Conservation (phyloP, 352 stramenopile genomes). For the Globisporangium mamillatum region DNA sequence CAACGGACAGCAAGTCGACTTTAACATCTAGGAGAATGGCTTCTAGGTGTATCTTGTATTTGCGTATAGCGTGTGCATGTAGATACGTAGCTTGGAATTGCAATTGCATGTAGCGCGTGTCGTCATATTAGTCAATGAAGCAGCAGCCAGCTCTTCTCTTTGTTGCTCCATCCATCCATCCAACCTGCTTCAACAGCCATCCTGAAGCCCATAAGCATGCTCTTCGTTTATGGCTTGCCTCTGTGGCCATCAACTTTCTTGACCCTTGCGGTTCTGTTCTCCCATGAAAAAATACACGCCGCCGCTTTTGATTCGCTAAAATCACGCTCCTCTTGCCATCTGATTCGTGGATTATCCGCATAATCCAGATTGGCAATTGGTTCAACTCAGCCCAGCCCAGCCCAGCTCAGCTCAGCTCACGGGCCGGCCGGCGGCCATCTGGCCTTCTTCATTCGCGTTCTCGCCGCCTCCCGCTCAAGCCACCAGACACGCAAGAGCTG, state of each 20-base stretch:
- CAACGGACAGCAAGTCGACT: slow-evolving; percentile 21
- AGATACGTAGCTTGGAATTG: neutral
- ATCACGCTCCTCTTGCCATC: neutral
- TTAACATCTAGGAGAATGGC: neutral
- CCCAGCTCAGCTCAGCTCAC: too few relatives aligned
- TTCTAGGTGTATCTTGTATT: neutral
- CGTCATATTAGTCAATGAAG: neutral
- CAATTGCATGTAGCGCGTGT: neutral
- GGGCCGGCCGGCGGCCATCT: neutral
- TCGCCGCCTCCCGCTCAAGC: neutral
- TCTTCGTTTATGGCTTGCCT: neutral
- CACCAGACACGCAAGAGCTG: neutral
- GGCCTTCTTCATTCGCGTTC: neutral
- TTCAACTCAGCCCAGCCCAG: neutral
- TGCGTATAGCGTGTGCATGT: neutral
- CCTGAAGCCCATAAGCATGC: neutral
- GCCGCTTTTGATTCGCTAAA: neutral
- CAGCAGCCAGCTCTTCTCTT: neutral
- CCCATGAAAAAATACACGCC: too few relatives aligned
- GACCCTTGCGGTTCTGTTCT: neutral
- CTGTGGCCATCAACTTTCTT: neutral
- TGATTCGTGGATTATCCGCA: neutral
- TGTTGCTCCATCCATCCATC: too few relatives aligned
- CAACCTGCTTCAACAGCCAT: neutral
- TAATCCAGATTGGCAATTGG: neutral